Base-by-base conservation (phyloP, 2,329 filamentous ascomycete genomes). In the Macrophomina tecta region DNA sequence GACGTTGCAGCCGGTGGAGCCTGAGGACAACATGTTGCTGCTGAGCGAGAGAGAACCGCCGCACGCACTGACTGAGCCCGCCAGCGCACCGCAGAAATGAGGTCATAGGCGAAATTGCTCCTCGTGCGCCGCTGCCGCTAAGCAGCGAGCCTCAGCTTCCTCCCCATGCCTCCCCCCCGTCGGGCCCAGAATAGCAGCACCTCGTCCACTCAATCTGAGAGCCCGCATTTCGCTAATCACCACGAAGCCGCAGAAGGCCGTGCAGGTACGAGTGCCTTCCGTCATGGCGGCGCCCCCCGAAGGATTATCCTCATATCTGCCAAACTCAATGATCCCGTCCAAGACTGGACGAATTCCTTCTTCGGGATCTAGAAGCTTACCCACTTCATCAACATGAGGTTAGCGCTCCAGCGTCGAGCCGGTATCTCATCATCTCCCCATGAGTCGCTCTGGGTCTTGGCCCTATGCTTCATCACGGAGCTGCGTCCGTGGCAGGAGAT, bases 61-160 rank as follows among this genome's bases (percentile, higher is more conserved):
- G 46, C n/a, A 38, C 45, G 45, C 60, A 40, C 48, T 63, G 60
- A 42, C 60, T 16, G 32, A 1, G 36, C 12, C 42, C 45, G 60
- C 45, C 60, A 49, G 60, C 60, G 60, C 61, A 52, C 45, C 45
- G 30, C 30, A 38, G 28, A 11, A 61, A 30, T 62, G 58, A 62
- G 42, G 42, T 56, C 62, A 65, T 56, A 52, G 51, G 51, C 52
- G 62, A 65, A 38, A 56, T 65, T 65, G 49, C 49, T 53, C 34
- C 62, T 65, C 62, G 51, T 55, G 38, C 46, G 38, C 42, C 16
- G 36, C 45, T 30, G 23, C 51, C 63, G 18, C 30, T n/a, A 40
- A 40, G 18, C 56, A 45, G 7, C 55, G 23, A 45, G 11, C 53
- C 14, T 46, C 55, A 46, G 56, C 56, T 34, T n/a, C 56, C 14